Base-by-base conservation (phyloP, 2,329 filamentous ascomycete species). In the Stylonectria norvegica region DNA sequence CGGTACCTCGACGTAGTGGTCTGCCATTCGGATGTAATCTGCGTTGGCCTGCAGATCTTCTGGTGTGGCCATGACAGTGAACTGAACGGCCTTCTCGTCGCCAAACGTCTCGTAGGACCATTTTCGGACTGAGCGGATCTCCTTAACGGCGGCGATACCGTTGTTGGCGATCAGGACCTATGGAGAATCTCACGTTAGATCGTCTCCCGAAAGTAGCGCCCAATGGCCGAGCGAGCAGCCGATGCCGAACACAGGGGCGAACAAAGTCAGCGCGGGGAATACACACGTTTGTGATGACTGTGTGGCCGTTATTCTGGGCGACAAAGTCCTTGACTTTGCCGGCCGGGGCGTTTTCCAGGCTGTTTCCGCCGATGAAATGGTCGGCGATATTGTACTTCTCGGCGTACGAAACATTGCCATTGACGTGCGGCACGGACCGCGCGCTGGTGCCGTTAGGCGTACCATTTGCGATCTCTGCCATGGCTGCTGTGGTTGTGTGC, bases 21-120 rank as follows among this genome's bases (percentile, higher is more conserved):
- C 93, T 22, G 93, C 93, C 93, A 98, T 97, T 65, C 93, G 83
- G 66, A 98, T 98, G 73, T 98, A 98, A 71, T 98, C 93, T 55
- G 93, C 93, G 67, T 98, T 98, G 65, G 93, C 93, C 65, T 85
- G 82, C 63, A 98, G 70, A 83, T 98, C 93, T 72, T 98, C 93
- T 35, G 93, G 93, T 27, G 93, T 98, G 57, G 93, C 93, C 93
- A 98, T 98, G 65, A 98, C 93, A 49, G 93, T 98, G 73, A 98
- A 98, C 65, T 97, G 90, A 63, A 98, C 96, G 58, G 91, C 93
- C 62, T 86, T 82, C 76, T 98, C 93, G 71, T 98, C 90, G 72
- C 93, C 91, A 65, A 98, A 98, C 6, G 88, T 95, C 73, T 98
- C 93, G 82, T 98, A 98, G 47, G 93, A 93, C 93, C 93, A 98